Conservation (phyloP, 2,329 filamentous ascomycete genomes). For the Cercospora sp. region DNA sequence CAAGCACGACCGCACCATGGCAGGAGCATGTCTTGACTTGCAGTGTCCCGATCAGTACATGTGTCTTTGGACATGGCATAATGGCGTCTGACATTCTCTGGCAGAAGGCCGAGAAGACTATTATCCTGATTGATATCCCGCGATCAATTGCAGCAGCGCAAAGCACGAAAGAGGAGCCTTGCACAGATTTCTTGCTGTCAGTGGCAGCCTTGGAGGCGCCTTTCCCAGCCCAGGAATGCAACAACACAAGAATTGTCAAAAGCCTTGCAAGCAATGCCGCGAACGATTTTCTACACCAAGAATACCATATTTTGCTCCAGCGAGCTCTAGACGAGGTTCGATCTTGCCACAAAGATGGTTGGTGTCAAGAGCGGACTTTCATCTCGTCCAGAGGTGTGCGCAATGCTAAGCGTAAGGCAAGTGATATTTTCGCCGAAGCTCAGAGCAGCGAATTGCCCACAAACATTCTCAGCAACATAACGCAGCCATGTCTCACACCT, state of each 20-base stretch:
- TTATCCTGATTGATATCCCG: slow-evolving; percentile 68
- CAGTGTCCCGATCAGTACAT: too few relatives aligned
- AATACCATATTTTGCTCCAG: slow-evolving; percentile 34
- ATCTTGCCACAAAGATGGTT: not conserved
- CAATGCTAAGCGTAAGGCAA: slow-evolving; percentile 30
- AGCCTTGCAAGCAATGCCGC: slow-evolving; percentile 40
- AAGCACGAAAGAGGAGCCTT: slow-evolving; percentile 44
- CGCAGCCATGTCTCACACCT: not conserved
- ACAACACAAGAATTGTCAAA: slow-evolving; percentile 58
- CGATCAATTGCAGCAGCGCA: slow-evolving; percentile 68
- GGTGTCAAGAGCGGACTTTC: not conserved
- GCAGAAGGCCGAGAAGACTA: slow-evolving; percentile 50
- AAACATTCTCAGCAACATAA: slow-evolving; percentile 1
- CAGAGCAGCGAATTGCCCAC: not conserved
- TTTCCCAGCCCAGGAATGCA: slow-evolving; percentile 44
- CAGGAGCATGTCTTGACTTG: not conserved
- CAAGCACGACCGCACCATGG: not conserved
- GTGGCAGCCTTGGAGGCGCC: slow-evolving; percentile 48
- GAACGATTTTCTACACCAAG: slow-evolving; percentile 38
- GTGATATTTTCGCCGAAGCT: not conserved
- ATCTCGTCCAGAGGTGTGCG: not conserved
- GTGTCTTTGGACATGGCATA: too few relatives aligned
- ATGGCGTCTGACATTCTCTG: slow-evolving; percentile 48
- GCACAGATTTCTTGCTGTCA: slow-evolving; percentile 50
- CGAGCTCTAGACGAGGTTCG: not conserved